phyloP scores from a whole-genome alignment of 345 rosid species.

The Acer saccharum region DNA sequence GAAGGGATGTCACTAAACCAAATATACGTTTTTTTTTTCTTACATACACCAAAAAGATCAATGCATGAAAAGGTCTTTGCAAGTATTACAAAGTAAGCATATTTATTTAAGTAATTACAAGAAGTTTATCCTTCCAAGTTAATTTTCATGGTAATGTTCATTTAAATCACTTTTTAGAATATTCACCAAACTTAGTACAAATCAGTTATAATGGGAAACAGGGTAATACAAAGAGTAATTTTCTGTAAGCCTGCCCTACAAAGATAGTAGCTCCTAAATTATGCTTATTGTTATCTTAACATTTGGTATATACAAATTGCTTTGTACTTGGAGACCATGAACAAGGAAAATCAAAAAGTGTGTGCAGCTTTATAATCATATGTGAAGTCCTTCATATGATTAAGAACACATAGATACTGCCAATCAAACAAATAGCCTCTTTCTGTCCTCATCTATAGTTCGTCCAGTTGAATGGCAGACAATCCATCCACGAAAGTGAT shows the following conservation, averaged over 20 bases:
- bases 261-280: not conserved
- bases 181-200: not conserved
- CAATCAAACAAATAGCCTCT: not conserved
- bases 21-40: not conserved
- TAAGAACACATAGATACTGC: not conserved
- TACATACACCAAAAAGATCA: not conserved
- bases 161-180: not conserved
- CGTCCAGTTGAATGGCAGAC: not conserved
- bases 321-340: not conserved
- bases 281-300: not conserved
- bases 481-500: not conserved
- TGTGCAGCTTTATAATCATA: not conserved
- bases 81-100: not conserved
- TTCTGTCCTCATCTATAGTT: not conserved
- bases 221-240: not conserved
- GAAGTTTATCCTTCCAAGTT: not conserved
- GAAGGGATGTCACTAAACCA: constrained; percentile 11
- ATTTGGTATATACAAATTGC: not conserved
- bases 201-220: not conserved
- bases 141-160: not conserved
- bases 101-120: not conserved
- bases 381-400: not conserved
- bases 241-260: not conserved
- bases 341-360: not conserved
- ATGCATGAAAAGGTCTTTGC: not conserved